Conservation (phyloP, 306 rosid species). For the Trifolium dubium region DNA sequence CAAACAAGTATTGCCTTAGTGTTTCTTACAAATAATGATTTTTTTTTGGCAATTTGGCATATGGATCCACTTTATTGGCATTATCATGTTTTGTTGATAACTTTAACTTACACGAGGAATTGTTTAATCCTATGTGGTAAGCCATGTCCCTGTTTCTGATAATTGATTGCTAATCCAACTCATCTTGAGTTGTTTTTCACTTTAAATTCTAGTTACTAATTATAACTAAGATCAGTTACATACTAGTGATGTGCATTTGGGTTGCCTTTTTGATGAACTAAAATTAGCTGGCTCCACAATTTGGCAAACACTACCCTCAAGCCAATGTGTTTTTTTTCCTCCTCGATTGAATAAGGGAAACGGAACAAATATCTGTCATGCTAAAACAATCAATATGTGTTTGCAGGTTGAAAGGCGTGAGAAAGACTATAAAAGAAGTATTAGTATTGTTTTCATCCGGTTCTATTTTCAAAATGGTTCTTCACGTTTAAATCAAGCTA, state of each 20-base stretch:
- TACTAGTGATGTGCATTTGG: slow-evolving; percentile 21
- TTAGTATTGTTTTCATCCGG: slow-evolving; percentile 68
- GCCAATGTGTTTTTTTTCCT: neutral
- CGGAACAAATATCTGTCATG: slow-evolving; percentile 34
- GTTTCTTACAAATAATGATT: slow-evolving; percentile 14
- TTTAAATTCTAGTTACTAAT: slow-evolving; percentile 17
- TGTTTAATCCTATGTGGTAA: slow-evolving; percentile 27
- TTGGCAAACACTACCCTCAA: slow-evolving; percentile 9
- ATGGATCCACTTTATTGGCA: slow-evolving; percentile 23
- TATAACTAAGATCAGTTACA: neutral
- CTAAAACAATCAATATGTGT: slow-evolving; percentile 46
- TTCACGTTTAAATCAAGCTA: slow-evolving; percentile 81
- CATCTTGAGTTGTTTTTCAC: slow-evolving; percentile 26
- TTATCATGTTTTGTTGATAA: slow-evolving; percentile 29
- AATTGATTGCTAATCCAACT: slow-evolving; percentile 28
- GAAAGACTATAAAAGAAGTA: slow-evolving; percentile 74
- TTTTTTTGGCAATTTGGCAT: slow-evolving; percentile 21
- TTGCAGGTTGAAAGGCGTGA: slow-evolving; percentile 98
- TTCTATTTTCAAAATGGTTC: slow-evolving; percentile 87
- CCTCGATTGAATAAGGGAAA: slow-evolving; percentile 14
- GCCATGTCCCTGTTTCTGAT: slow-evolving; percentile 31
- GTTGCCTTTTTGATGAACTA: slow-evolving; percentile 24
- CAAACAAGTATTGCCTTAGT: slow-evolving; percentile 15
- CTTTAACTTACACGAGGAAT: slow-evolving; percentile 14
- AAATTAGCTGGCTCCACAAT: slow-evolving; percentile 18